Evolutionary conservation across 768 basidiomycete species (phyloP).

Genomic region (Termitomyces sp.): DNA sequence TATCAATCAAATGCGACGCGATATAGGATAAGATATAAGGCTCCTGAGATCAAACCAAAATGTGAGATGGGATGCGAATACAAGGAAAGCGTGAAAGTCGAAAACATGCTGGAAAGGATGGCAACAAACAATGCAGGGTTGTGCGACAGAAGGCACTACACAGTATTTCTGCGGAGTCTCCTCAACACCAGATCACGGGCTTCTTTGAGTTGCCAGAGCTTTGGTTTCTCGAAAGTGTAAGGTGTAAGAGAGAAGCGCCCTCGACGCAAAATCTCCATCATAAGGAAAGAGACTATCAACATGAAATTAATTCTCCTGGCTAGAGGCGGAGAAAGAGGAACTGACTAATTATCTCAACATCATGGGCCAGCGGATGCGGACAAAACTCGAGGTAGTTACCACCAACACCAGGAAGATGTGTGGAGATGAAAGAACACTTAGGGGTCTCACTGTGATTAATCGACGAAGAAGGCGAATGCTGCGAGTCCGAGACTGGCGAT

Average conservation of each 20-base stretch:
- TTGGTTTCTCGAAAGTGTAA: slow-evolving; percentile 45
- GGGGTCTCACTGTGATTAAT: slow-evolving; percentile 18
- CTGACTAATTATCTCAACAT: slow-evolving; percentile 53
- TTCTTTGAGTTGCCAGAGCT: slow-evolving; percentile 44
- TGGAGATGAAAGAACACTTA: slow-evolving; percentile 39
- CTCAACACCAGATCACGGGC: slow-evolving; percentile 33
- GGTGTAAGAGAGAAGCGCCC: slow-evolving; percentile 51
- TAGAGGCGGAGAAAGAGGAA: background rate
- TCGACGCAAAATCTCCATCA: slow-evolving; percentile 62
- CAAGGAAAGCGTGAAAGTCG: background rate
- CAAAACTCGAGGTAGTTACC: slow-evolving; percentile 57
- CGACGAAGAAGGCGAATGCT: background rate
- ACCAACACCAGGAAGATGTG: slow-evolving; percentile 52
- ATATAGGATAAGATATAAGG: too few relatives aligned
- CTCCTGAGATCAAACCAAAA: too few relatives aligned
- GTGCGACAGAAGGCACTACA: slow-evolving; percentile 17
- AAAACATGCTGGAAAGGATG: background rate
- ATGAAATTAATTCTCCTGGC: slow-evolving; percentile 7
- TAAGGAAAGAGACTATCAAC: slow-evolving; percentile 51
- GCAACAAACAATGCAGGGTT: background rate
- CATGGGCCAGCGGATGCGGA: slow-evolving; percentile 42
- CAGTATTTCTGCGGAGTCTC: slow-evolving; percentile 34
- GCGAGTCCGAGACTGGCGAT: background rate
- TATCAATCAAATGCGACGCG: too few relatives aligned
- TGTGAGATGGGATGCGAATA: background rate